Conservation (phyloP, 805 yeast genomes). For the Pichia nakasei region DNA sequence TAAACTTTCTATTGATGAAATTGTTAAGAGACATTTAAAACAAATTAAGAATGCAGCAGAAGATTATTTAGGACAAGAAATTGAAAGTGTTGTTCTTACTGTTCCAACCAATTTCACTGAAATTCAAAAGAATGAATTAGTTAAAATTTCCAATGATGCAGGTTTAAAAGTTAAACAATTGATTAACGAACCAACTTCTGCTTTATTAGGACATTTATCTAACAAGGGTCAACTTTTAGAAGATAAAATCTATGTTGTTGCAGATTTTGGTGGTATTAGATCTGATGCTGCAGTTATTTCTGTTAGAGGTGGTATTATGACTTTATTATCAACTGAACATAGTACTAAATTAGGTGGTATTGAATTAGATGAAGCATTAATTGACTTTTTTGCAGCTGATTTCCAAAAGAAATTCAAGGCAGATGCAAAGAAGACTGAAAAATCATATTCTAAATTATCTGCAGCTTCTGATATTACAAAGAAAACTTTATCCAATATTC, state of each 20-base stretch:
- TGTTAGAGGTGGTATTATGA: conserved; percentile 88
- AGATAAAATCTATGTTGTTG: conserved; percentile 81
- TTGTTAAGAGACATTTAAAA: conserved; percentile 72
- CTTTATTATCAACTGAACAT: conserved; percentile 79
- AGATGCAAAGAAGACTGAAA: conserved; percentile 71
- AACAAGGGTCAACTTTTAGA: conserved; percentile 39
- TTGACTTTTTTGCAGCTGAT: conserved; percentile 84
- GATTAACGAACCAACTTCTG: conserved; percentile 88
- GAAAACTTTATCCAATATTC: conserved; percentile 86
- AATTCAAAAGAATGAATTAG: conserved; percentile 58
- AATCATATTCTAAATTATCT: conserved; percentile 82
- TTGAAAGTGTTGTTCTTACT: conserved; percentile 79
- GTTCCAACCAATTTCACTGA: conserved; percentile 84
- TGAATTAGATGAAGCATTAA: conserved; percentile 68
- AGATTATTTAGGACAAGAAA: conserved; percentile 76
- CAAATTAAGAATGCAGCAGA: conserved; percentile 83
- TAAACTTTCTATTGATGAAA: conserved; percentile 63
- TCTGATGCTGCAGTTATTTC: conserved; percentile 93
- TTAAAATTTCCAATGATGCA: conserved; percentile 54
- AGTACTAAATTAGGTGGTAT: conserved; percentile 83
- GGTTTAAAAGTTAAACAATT: conserved; percentile 78
- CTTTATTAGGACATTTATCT: conserved; percentile 71
- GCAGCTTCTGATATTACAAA: conserved; percentile 77
- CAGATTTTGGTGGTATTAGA: conserved; percentile 94
- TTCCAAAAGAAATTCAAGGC: conserved; percentile 80